Percentiles rank a stretch among this genome's conserved stretches.
These are phyloP conservation scores for Coemansia sp. DNA, from an alignment of 192 early-diverging fungal species.

Conservation along the genomic window DNA sequence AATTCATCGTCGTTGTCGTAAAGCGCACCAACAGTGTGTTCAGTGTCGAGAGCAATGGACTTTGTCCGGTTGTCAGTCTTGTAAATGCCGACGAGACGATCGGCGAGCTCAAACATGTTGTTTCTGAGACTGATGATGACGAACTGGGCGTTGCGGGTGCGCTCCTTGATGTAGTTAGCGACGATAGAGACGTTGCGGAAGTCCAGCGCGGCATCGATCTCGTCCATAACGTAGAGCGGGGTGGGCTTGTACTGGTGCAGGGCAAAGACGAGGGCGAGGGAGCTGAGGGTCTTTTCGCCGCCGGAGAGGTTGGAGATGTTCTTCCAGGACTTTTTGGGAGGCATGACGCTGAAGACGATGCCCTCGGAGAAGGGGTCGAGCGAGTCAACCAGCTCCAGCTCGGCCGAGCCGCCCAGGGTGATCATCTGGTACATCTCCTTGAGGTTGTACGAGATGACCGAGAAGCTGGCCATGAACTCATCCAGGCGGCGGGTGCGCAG, in stretches of 20 bases:
- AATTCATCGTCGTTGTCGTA: background rate
- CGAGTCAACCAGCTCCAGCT: slow-evolving; percentile 93
- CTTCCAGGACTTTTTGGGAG: slow-evolving; percentile 99
- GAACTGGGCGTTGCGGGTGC: slow-evolving; percentile 97
- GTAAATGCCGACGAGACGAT: slow-evolving; percentile 97
- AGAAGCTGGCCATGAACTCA: slow-evolving; percentile 97
- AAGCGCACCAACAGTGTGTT: slow-evolving; percentile 27
- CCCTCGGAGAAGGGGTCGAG: slow-evolving; percentile 99
- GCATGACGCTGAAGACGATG: slow-evolving; percentile 98
- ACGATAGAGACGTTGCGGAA: slow-evolving; percentile 99
- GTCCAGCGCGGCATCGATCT: slow-evolving; percentile 99
- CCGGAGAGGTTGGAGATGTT: slow-evolving; percentile 99
- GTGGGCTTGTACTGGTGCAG: slow-evolving; percentile 99
- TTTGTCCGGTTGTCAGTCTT: slow-evolving; percentile 93
- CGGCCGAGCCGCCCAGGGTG: slow-evolving; percentile 96
- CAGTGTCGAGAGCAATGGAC: slow-evolving; percentile 56
- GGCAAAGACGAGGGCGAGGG: slow-evolving; percentile 98
- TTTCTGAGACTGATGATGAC: slow-evolving; percentile 97
- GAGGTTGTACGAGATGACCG: slow-evolving; percentile 85
- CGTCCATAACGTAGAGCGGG: slow-evolving; percentile 99
- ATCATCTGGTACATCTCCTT: slow-evolving; percentile 99
- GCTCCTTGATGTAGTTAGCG: slow-evolving; percentile 97
- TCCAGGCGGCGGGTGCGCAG: slow-evolving; percentile 77
- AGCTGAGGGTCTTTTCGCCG: slow-evolving; percentile 99
- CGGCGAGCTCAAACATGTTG: slow-evolving; percentile 99